Evolutionary conservation across 1,284 basidiomycete species (phyloP).

Genomic region (Mycosarcoma mackinlayi): DNA sequence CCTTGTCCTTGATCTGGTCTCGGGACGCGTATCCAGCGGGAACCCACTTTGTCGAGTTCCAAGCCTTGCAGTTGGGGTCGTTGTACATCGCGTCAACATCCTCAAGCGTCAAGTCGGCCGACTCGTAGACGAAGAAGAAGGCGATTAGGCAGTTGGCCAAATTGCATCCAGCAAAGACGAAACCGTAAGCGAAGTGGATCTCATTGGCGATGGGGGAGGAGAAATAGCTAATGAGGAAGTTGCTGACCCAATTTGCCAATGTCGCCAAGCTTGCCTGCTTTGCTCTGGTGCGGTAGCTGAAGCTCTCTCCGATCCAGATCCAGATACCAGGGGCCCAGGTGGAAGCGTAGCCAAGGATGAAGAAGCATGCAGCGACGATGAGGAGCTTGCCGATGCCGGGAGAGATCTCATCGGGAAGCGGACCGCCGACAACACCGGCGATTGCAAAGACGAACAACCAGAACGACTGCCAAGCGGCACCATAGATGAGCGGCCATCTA

Average conservation of each 20-base stretch:
- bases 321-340: slow-evolving; percentile 73
- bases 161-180: slow-evolving; percentile 75
- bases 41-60: slow-evolving; percentile 73
- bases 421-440: slow-evolving; percentile 77
- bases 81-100: slow-evolving; percentile 81
- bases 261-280: slow-evolving; percentile 81
- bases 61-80: slow-evolving; percentile 76
- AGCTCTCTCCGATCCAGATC: slow-evolving; percentile 73
- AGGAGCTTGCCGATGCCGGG: slow-evolving; percentile 73
- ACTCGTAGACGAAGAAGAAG: slow-evolving; percentile 82
- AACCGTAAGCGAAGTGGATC: slow-evolving; percentile 76
- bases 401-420: slow-evolving; percentile 63
- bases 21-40: slow-evolving; percentile 62
- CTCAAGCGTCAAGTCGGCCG: slow-evolving; percentile 77
- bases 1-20: slow-evolving; percentile 55
- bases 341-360: slow-evolving; percentile 81
- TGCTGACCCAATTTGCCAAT: slow-evolving; percentile 76
- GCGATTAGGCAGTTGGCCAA: slow-evolving; percentile 75
- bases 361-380: slow-evolving; percentile 81
- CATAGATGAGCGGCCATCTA: slow-evolving; percentile 72
- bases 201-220: slow-evolving; percentile 52
- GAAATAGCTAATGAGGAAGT: slow-evolving; percentile 82
- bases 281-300: slow-evolving; percentile 79
- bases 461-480: slow-evolving; percentile 73
- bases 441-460: slow-evolving; percentile 84